phyloP scores from a whole-genome alignment of 306 rosid species.

The Acmispon strigosus region DNA sequence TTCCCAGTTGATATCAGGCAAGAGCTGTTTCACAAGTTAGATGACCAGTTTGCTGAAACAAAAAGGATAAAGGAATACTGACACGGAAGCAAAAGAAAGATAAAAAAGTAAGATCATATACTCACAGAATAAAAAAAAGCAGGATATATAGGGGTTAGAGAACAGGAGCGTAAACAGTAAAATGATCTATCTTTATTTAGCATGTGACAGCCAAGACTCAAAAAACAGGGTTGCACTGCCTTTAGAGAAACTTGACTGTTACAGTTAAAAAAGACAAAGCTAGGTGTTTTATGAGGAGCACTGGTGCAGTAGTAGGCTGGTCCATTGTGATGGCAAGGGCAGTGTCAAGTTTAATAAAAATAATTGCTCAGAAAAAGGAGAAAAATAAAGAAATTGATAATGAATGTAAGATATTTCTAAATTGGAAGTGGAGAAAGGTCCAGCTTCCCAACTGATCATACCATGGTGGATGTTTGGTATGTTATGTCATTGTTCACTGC shows the following conservation, averaged over 20 bases:
- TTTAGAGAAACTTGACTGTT: conserved; percentile 8
- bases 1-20: too few species aligned
- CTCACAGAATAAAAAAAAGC: conserved; percentile 1
- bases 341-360: background rate
- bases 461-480: background rate
- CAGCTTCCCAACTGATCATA: background rate
- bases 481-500: background rate
- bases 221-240: conserved; percentile 6
- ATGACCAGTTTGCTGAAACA: background rate
- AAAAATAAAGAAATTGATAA: background rate
- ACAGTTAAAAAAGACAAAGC: conserved; percentile 5
- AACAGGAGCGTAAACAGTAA: background rate
- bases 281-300: background rate
- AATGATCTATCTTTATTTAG: background rate
- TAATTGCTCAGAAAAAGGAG: background rate
- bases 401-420: background rate
- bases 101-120: background rate
- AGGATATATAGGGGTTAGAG: background rate
- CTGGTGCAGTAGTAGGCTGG: background rate
- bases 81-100: conserved; percentile 15
- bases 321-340: background rate
- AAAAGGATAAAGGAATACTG: conserved; percentile 8
- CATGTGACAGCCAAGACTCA: conserved; percentile 6
- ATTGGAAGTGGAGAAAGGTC: background rate
- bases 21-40: background rate